Evolutionary conservation across 169 alveolate species (phyloP).

Genomic region (Babesia ovata): DNA sequence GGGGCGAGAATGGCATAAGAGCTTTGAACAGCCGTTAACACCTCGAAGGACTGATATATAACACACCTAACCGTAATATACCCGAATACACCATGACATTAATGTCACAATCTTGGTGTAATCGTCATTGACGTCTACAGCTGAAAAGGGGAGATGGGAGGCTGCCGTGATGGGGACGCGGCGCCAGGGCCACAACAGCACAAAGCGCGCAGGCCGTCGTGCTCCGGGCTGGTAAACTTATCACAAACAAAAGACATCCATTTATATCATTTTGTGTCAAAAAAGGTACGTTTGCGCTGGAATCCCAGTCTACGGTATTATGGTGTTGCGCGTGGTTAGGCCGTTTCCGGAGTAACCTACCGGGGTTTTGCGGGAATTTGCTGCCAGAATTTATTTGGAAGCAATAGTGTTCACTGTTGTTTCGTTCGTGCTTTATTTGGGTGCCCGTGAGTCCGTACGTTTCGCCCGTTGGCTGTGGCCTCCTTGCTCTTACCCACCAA

Average conservation of each 20-base stretch:
- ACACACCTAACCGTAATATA: too few relatives aligned
- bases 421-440: not conserved
- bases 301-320: not conserved
- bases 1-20: too few relatives aligned
- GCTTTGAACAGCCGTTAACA: too few relatives aligned
- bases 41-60: too few relatives aligned
- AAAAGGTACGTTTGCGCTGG: constrained; percentile 19
- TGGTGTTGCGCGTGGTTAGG: constrained; percentile 14
- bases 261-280: not conserved
- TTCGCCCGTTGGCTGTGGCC: not conserved
- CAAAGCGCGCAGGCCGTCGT: not conserved
- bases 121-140: too few relatives aligned
- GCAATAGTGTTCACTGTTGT: not conserved
- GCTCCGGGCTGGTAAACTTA: not conserved
- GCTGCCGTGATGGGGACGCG: constrained; percentile 35
- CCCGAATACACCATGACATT: too few relatives aligned
- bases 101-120: too few relatives aligned
- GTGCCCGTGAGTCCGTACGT: not conserved
- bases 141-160: not conserved
- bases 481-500: not conserved
- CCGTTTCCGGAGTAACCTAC: not conserved
- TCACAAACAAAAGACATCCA: not conserved
- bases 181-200: constrained; percentile 7
- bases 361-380: not conserved
- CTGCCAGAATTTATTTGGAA: too few relatives aligned